A percentile compares a stretch with the other conserved stretches of the same genome.
These are phyloP conservation scores for Xerocomus spinulosus DNA, from an alignment of 768 basidiomycete species.

Conservation along the genomic window DNA sequence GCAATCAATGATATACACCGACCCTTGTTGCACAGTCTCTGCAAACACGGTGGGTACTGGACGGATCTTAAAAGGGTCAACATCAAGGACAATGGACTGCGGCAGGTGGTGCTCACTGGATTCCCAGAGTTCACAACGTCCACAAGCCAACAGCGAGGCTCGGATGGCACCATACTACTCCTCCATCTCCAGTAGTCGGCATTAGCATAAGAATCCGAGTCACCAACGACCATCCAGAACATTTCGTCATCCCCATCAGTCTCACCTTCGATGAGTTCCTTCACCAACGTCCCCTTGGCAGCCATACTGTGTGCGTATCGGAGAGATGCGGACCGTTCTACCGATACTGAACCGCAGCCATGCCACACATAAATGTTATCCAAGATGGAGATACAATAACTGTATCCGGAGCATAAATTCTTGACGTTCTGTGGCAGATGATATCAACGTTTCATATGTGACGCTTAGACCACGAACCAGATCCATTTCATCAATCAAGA, in stretches of 20 bases:
- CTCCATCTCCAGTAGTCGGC: slow-evolving; percentile 86
- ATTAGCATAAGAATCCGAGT: slow-evolving; percentile 59
- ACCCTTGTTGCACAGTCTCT: slow-evolving; percentile 35
- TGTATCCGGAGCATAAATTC: slow-evolving; percentile 81
- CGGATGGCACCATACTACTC: slow-evolving; percentile 31
- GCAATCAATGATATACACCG: slow-evolving; percentile 68
- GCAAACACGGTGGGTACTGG: slow-evolving; percentile 42
- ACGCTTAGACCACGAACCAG: slow-evolving; percentile 39
- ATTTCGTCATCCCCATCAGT: slow-evolving; percentile 63
- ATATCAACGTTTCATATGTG: slow-evolving; percentile 1
- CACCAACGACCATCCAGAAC: slow-evolving; percentile 86
- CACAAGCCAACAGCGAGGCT: slow-evolving; percentile 61
- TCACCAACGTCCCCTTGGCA: slow-evolving; percentile 34
- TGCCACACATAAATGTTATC: slow-evolving; percentile 77
- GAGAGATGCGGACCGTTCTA: slow-evolving; percentile 59
- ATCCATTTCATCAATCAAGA: slow-evolving; percentile 70
- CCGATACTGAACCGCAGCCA: slow-evolving; percentile 59
- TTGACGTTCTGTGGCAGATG: slow-evolving; percentile 42
- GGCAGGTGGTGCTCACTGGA: slow-evolving; percentile 36
- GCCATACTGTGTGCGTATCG: slow-evolving; percentile 53
- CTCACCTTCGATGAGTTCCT: slow-evolving; percentile 63
- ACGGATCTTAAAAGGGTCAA: slow-evolving; percentile 38
- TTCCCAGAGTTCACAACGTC: slow-evolving; percentile 33
- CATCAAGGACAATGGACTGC: background rate
- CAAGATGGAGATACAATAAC: slow-evolving; percentile 70